Base-by-base conservation (phyloP, 169 alveolate genomes). In the Babesia sp. region DNA sequence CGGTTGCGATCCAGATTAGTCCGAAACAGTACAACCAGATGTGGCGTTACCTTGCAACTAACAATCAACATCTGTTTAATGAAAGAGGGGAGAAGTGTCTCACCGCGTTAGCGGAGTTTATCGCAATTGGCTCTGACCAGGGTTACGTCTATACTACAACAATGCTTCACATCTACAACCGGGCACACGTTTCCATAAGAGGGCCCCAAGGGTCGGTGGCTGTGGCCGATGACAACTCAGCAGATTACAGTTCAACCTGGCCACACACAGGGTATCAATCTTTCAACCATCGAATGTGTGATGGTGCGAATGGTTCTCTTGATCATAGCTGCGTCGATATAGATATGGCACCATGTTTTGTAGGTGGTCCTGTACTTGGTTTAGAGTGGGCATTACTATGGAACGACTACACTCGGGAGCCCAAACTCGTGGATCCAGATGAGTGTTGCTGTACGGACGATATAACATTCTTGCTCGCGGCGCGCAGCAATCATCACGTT, bases 21-120 rank as follows among this genome's bases (percentile, higher is more conserved):
- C 70, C 63, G 24, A 77, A 77, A 58, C 86, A 77, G 73, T 77
- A 77, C 41, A 77, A 77, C 73, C 86, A 77, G 48, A 59, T 60
- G 45, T 14, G 18, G 34, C 11, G 83, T 22, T 39, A 72, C 57
- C 63, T 53, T 20, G 57, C 20, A 7, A 69, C 79, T 2, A 44
- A 33, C 56, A 29, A 34, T 24, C 28, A 11, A 39, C 57, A 69
- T 24, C 11, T 69, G 48, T 69, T 56, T 55, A 69, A 29, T 24
- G 48, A 53, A n/a, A 36, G 59, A 12, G 69, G 64, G 8, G 67
- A 50, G 36, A 22, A 28, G 69, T 77, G 86, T 39, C 45, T 77
- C 22, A 77, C 66, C 24, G 53, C 86, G 26, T 39, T 77, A 18
- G 71, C 64, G 39, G 79, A 77, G 34, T 77, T 64, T 36, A 66